These are phyloP conservation scores for Neonectria punicea DNA, from an alignment of 2,329 filamentous ascomycete genomes.

Conservation along the genomic window DNA sequence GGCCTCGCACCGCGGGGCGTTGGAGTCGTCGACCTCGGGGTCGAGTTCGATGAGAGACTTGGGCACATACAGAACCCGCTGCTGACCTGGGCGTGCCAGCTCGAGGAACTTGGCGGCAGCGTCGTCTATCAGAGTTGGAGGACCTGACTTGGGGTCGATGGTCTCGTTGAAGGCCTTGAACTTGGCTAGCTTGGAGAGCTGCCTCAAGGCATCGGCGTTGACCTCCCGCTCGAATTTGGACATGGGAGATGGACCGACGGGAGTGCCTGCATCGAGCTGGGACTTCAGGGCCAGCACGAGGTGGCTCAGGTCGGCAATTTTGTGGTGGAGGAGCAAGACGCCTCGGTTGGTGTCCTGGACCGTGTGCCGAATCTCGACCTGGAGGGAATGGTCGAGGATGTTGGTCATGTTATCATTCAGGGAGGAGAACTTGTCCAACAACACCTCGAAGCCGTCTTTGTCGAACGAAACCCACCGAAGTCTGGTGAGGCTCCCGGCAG, in stretches of 20 bases:
- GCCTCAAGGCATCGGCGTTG: conserved; percentile 53
- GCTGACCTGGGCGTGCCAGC: conserved; percentile 48
- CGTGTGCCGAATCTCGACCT: conserved; percentile 58
- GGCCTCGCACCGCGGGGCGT: conserved; percentile 54
- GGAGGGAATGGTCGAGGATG: conserved; percentile 57
- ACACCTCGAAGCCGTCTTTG: conserved; percentile 56
- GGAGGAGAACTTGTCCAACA: conserved; percentile 55
- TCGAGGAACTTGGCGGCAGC: conserved; percentile 52
- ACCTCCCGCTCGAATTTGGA: conserved; percentile 50
- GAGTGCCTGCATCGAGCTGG: conserved; percentile 49
- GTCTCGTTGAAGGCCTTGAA: conserved; percentile 64
- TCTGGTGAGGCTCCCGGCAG: conserved; percentile 48
- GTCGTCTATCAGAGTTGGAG: conserved; percentile 47
- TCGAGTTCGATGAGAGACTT: conserved; percentile 49
- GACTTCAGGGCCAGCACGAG: conserved; percentile 59
- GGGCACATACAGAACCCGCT: conserved; percentile 48
- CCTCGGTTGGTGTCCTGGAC: conserved; percentile 60
- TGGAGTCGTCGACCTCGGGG: conserved; percentile 46
- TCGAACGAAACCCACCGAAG: conserved; percentile 59
- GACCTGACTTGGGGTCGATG: conserved; percentile 51
- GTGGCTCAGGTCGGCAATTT: conserved; percentile 56
- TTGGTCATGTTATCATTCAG: conserved; percentile 61
- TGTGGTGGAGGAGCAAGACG: conserved; percentile 58
- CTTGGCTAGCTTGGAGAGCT: conserved; percentile 57
- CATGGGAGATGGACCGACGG: conserved; percentile 42